These are phyloP conservation scores for Vitis rotundifolia DNA, from an alignment of 164 flowering plant species.

Conservation along the genomic window DNA sequence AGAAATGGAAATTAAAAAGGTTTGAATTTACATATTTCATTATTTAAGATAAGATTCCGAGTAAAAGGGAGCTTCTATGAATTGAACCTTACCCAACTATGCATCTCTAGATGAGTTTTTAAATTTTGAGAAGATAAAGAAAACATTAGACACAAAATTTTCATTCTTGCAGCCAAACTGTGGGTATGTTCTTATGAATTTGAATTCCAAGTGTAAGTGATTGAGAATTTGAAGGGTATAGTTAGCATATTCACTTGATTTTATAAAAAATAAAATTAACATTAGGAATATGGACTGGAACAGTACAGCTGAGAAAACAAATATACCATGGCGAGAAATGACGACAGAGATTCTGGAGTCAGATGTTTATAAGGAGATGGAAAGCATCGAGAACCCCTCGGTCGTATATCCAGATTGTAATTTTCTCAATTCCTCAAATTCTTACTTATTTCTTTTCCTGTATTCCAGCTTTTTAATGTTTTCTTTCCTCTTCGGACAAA, in stretches of 20 bases:
- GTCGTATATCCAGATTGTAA: conserved; percentile 69
- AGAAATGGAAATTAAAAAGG: too few relatives aligned
- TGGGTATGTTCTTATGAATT: too few relatives aligned
- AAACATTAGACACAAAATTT: too few relatives aligned
- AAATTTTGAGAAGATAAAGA: too few relatives aligned
- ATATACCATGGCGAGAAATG: conserved; percentile 75
- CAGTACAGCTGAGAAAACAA: conserved; percentile 78
- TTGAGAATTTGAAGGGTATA: too few relatives aligned
- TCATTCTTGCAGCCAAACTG: too few relatives aligned
- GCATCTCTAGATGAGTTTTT: too few relatives aligned
- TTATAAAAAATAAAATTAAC: neutral
- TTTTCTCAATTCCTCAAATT: neutral
- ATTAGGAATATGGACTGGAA: conserved; percentile 11
- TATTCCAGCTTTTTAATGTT: neutral
- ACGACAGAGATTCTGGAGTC: conserved; percentile 62
- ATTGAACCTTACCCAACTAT: too few relatives aligned
- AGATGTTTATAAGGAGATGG: conserved; percentile 65
- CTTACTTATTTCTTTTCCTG: neutral
- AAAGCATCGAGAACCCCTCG: conserved; percentile 44
- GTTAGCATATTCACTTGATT: neutral
- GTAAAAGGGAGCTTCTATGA: too few relatives aligned
- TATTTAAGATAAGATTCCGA: too few relatives aligned
- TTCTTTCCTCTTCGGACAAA: neutral
- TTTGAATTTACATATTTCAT: too few relatives aligned
- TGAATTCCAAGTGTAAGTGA: too few relatives aligned